Conservation (phyloP, 208 protist genomes). For the Acanthamoeba sp. region DNA sequence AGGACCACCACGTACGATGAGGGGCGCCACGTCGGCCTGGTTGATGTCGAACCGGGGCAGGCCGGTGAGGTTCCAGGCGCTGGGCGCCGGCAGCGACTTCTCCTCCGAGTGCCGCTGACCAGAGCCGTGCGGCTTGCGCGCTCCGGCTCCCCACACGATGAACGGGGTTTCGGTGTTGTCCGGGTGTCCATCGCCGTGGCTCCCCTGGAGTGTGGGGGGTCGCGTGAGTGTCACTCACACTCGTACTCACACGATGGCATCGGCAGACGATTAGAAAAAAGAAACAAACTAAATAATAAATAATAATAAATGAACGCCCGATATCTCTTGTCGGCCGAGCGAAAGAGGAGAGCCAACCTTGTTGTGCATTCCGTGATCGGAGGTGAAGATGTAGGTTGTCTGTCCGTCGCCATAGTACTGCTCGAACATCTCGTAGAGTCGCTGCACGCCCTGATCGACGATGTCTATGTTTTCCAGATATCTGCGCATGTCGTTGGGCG, state of each 20-base stretch:
- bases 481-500: slow-evolving; percentile 15
- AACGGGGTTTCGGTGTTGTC: slow-evolving; percentile 88
- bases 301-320: too few relatives aligned
- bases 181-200: slow-evolving; percentile 87
- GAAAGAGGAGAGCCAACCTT: slow-evolving; percentile 75
- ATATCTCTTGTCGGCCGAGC: too few relatives aligned
- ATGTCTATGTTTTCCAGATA: slow-evolving; percentile 82
- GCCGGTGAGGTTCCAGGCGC: slow-evolving; percentile 73
- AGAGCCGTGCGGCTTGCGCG: background rate
- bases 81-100: slow-evolving; percentile 49
- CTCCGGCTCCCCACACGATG: slow-evolving; percentile 82
- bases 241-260: background rate
- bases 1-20: slow-evolving; percentile 82
- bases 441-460: slow-evolving; percentile 85
- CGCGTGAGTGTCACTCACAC: background rate
- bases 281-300: too few relatives aligned
- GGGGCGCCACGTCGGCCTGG: slow-evolving; percentile 87
- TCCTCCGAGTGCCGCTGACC: background rate
- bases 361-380: slow-evolving; percentile 91
- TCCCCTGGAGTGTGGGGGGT: slow-evolving; percentile 34
- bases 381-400: slow-evolving; percentile 90
- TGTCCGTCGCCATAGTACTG: slow-evolving; percentile 81
- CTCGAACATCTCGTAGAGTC: slow-evolving; percentile 77
- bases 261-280: too few relatives aligned
- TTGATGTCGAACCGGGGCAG: slow-evolving; percentile 80